Base-by-base conservation (phyloP, 2,329 filamentous ascomycete genomes). In the Nigrograna mackinnonii region DNA sequence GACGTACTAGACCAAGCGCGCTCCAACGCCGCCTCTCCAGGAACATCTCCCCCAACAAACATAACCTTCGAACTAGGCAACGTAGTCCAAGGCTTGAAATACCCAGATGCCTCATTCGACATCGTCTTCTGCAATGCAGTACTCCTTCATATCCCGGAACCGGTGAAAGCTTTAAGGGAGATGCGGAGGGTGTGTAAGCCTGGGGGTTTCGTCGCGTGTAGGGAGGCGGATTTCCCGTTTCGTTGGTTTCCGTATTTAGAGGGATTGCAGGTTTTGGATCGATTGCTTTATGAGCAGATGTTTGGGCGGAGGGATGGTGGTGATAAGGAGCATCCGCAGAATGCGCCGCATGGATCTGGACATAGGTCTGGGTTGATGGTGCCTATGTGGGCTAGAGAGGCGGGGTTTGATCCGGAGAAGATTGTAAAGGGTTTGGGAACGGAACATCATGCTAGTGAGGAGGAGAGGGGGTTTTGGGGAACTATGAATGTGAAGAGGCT, bases 51-150 rank as follows among this genome's bases (percentile, higher is more conserved):
- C 4, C 39, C 43, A 2, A 11, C 14, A 14, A 68, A 68, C 36
- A 55, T 69, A 37, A 50, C 37, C 1, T 69, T 67, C 38, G 31
- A 43, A 4, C 44, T 60, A 39, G 57, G 59, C 5, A 59, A 68
- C 64, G 71, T 65, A 4, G 60, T 65, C 6, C 61, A 70, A 30
- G 50, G 47, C 5, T 54, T 76, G 5, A 44, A 54, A 1, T 79
- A 71, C 41, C 44, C 55, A 4, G 74, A 81, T 44, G 49, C 24
- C 28, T 56, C 62, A 2, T 83, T 83, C 51, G 80, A 84, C 49
- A 58, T 82, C 9, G 76, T 82, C 3, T 75, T 75, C 52, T 72
- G 69, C 24, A 75, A 79, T 50, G 78, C 82, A 53, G 71, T 81
- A 2, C 64, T 82, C 5, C 67, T 73, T 43, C 80, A 83, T 53